Evolutionary conservation across 495 filamentous ascomycete species (phyloP), one percentile per base, ranked within the genome.

Genomic region (Ramalina peruviana): DNA sequence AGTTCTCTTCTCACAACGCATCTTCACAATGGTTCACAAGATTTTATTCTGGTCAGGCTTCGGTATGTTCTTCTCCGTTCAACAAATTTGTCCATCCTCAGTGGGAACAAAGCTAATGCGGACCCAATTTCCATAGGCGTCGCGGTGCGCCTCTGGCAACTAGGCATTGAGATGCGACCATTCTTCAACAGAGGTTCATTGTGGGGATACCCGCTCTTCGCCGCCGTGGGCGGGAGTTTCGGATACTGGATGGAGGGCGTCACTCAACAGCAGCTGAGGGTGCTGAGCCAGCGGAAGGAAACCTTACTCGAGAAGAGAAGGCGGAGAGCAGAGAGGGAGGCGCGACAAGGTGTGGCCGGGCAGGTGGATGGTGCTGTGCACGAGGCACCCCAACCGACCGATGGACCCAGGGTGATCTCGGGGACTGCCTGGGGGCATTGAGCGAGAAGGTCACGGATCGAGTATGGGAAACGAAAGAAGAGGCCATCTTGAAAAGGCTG

Each of bases 111-210:
- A n/a, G 15, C 27, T 9, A 19, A 25, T 16, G 17, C 12, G n/a
- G 38, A 33, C 23, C 50, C 20, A 7, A 36, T 16, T 30, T 16
- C n/a, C 16, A 20, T 51, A 98, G 92, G 92, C 72, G 62, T 94
- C 62, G 86, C 80, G 60, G 83, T 89, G 62, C 88, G 90, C 56
- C 69, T 87, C 65, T 95, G 86, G 87, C 90, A 95, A 69, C 82
- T 97, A 64, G 93, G 88, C 57, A 88, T 98, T 61, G 90, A 98
- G 70, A 93, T 94, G 90, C 89, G 92, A 50, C 92, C 92, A 17
- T 79, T 94, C 65, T 83, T 95, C 72, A 78, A 77, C 65, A 74
- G 70, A 50, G 72, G 79, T 61, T 79, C 82, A 38, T 73, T 92
- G 53, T 90, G 82, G 83, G 87, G 76, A n/a, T 98, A 93, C 69